Base-by-base conservation (phyloP, 1,139 yeast species). In the Lodderomyces elongisporus region DNA sequence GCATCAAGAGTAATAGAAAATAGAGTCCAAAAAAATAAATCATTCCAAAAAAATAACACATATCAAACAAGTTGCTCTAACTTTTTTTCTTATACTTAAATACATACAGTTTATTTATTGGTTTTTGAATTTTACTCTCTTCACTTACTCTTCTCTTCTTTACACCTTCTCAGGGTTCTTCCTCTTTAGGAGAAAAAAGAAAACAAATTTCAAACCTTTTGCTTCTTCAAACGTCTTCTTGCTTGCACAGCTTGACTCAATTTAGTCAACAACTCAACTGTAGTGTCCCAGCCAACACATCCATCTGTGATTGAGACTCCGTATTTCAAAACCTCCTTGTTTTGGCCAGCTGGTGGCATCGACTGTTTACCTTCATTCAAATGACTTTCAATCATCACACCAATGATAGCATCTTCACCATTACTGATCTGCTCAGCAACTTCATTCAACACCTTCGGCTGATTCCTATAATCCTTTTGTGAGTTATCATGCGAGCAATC, bases 401-500 rank as follows among this genome's bases (percentile, higher is more conserved):
- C 98, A 60, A 95, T 83, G 43, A 91, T 81, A 38, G 71, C 63
- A 28, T 70, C 70, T 49, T 82, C 84, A 44, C 98, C 98, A n/a
- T 63, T 69, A 13, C 73, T 60, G 31, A 91, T 59, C 62, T 91
- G 98, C 37, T 77, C 77, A 39, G 89, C 88, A 38, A 91, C 75
- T 34, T 67, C 75, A 14, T 76, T 73, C 14, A 95, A 88, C n/a
- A 89, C 98, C 58, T 74, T 76, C 31, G 97, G 96, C 67, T 91
- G 98, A 63, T 91, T 91, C 52, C 73, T 76, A 73, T 79, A 89
- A 62, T 91, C 80, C 60, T 91, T 91, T 54, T 71, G 77, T 31
- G 96, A 85, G 68, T 91, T 91, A 43, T 96, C 98, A 56, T 91
- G 98, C 27, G 96, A 88, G 58, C 97, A 91, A 62, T 91, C 98